Evolutionary conservation across 2,329 filamentous ascomycete genomes (phyloP), one percentile per base, ranked within the genome.

Genomic region (Cercospora sp.): DNA sequence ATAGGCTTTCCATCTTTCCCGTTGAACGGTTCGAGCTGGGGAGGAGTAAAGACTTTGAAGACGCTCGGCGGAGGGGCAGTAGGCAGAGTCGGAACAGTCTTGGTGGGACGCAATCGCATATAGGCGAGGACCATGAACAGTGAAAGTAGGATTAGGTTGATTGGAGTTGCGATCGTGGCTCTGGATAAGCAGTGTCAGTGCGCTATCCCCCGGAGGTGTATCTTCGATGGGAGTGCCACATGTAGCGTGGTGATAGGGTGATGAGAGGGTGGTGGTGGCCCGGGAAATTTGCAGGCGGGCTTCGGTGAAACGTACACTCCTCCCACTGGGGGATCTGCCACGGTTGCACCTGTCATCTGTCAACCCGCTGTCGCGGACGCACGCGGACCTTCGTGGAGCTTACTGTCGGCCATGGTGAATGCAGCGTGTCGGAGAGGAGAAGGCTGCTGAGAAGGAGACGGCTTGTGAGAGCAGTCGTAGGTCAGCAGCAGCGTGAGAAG

Each of bases 21-120:
- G 82, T 94, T 94, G 85, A 89, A 94, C 33, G 92, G 91, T 31
- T 93, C 86, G n/a, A 99, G 88, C 3, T 92, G 92, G 51, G 83
- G 89, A 26, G 92, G 92, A 13, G 90, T 94, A 83, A 93, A 97
- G 72, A 91, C 91, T 61, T 91, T 92, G 78, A 94, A 97, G 71
- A 97, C 89, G 59, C 95, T 88, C 3, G 93, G 93, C 4, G 89
- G 86, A 13, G 87, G 85, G 30, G 83, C 82, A 67, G 82, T 81
- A 26, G 87, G 86, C 20, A 89, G 83, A 5, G 79, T 79, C 12
- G 76, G 68, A 31, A 73, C 72, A 36, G 84, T 80, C 8, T 82
- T 78, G 68, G 83, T 82, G 59, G 87, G 86, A 55, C 86, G 85
- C 72, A 89, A 82, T 72, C 87, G 87, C 74, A 84, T 81, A 79